Conservation (phyloP, 306 rosid genomes). For the Rosa chinensis region DNA sequence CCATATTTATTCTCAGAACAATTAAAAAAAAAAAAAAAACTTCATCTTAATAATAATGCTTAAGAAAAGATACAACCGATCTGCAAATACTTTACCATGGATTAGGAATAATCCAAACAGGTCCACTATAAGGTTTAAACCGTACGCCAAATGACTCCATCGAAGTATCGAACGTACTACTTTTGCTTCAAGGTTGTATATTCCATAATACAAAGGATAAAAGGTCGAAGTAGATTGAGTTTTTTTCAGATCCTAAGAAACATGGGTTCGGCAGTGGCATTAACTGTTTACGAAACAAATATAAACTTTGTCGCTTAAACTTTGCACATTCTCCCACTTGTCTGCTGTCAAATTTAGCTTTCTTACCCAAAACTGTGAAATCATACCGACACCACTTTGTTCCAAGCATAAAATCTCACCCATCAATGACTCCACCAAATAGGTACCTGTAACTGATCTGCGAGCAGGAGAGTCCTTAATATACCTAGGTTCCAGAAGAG, state of each 20-base stretch:
- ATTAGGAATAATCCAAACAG: background rate
- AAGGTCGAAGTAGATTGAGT: background rate
- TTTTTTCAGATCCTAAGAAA: too few species aligned
- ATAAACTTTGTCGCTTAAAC: background rate
- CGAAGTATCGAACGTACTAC: background rate
- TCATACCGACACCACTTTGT: background rate
- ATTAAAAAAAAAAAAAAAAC: too few species aligned
- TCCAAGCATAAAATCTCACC: background rate
- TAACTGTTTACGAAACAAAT: background rate
- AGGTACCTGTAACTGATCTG: background rate
- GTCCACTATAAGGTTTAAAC: too few species aligned
- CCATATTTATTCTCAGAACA: too few species aligned
- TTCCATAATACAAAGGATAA: too few species aligned
- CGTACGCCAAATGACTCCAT: too few species aligned
- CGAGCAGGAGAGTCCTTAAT: background rate
- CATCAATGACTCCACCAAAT: background rate
- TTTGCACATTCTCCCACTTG: background rate
- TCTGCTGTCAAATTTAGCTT: background rate
- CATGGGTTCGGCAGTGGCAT: background rate
- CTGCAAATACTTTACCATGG: background rate
- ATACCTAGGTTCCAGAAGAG: background rate
- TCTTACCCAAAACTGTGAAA: background rate
- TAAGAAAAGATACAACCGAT: background rate
- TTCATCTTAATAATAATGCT: background rate
- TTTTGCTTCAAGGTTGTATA: background rate